Evolutionary conservation across 2,329 filamentous ascomycete species (phyloP).

Genomic region (Alternaria ethzedia): DNA sequence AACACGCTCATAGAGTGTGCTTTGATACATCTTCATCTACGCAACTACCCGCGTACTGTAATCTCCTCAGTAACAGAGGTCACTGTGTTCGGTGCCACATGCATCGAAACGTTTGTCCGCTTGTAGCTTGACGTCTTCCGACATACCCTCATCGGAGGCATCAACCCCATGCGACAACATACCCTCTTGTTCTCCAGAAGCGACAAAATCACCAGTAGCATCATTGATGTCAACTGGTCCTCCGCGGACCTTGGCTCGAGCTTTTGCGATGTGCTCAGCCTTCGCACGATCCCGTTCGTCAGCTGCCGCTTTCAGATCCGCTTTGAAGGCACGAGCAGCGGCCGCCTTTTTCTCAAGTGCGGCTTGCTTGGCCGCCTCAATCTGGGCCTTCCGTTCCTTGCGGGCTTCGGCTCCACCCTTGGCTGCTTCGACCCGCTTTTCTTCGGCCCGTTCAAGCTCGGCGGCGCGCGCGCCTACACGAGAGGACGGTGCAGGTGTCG

Average conservation of each 20-base stretch:
- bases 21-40: background rate
- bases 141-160: background rate
- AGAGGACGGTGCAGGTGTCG: background rate
- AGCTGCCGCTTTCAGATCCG: slow-evolving; percentile 4
- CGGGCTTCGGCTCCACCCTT: slow-evolving; percentile 5
- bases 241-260: slow-evolving; percentile 20
- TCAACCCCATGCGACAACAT: background rate
- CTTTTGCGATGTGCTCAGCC: slow-evolving; percentile 19
- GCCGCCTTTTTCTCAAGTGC: slow-evolving; percentile 16
- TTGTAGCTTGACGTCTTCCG: background rate
- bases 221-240: background rate
- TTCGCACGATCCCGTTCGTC: slow-evolving; percentile 7
- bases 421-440: slow-evolving; percentile 1
- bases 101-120: slow-evolving; percentile 8
- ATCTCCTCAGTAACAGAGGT: slow-evolving; percentile 11
- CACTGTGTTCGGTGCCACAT: slow-evolving; percentile 7
- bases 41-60: slow-evolving; percentile 2
- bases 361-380: slow-evolving; percentile 14
- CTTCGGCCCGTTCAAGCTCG: slow-evolving; percentile 3
- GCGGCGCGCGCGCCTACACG: background rate
- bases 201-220: background rate
- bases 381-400: slow-evolving; percentile 11
- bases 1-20: background rate
- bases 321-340: slow-evolving; percentile 17
- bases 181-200: background rate